Percentiles rank a stretch among this genome's conserved stretches.
Evolutionary conservation across 1,284 basidiomycete genomes (phyloP).

Genomic region (Inonotus obliquus): DNA sequence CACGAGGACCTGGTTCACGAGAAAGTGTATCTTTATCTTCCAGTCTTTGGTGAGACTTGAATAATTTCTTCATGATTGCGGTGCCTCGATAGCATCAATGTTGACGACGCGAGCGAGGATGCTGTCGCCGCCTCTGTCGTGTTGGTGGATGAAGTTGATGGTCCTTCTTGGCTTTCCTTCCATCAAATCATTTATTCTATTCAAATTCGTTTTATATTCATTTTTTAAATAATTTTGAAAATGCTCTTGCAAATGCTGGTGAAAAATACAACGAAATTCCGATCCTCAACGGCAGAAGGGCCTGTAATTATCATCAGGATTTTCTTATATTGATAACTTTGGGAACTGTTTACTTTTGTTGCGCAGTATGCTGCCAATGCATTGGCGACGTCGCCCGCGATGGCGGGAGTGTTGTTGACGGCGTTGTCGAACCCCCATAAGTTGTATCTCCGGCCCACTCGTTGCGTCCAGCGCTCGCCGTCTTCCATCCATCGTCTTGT

Average conservation of each 20-base stretch:
- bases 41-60: conserved; percentile 6
- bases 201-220: neutral
- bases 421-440: conserved; percentile 74
- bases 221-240: conserved; percentile 22
- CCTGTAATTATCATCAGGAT: conserved; percentile 39
- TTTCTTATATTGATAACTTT: neutral
- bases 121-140: neutral
- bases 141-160: neutral
- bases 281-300: conserved; percentile 72
- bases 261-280: conserved; percentile 71
- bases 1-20: neutral
- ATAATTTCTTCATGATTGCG: conserved; percentile 10
- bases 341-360: conserved; percentile 57
- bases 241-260: conserved; percentile 65
- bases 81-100: neutral
- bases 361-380: conserved; percentile 80
- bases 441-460: conserved; percentile 76
- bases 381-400: conserved; percentile 71
- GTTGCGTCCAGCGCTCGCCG: conserved; percentile 65
- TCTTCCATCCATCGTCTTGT: conserved; percentile 65
- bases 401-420: conserved; percentile 20
- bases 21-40: neutral
- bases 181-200: neutral
- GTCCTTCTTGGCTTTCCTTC: neutral
- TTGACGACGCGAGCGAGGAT: neutral